These are phyloP conservation scores for Aspergillus diversus DNA, from an alignment of 495 filamentous ascomycete genomes.

Conservation along the genomic window DNA sequence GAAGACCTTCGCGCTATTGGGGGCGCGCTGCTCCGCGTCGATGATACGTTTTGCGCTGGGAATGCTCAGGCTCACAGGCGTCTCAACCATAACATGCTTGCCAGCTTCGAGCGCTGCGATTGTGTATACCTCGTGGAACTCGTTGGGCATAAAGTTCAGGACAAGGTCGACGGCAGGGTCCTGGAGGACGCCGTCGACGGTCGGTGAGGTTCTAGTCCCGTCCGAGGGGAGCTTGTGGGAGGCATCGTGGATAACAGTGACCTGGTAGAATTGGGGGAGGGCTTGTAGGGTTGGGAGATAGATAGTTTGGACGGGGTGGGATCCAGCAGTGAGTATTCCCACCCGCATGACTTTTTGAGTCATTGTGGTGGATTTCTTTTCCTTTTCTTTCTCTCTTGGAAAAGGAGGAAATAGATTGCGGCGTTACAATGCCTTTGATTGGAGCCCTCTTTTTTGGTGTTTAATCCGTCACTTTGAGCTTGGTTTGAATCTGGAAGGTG, in stretches of 20 bases:
- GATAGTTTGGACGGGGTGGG: constrained; percentile 50
- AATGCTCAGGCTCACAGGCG: constrained; percentile 52
- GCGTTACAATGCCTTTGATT: no score
- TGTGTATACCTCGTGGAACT: constrained; percentile 52
- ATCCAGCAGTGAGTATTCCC: constrained; percentile 52
- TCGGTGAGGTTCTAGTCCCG: constrained; percentile 14
- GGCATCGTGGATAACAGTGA: constrained; percentile 48
- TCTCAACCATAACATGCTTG: constrained; percentile 61
- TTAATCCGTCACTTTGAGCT: neutral
- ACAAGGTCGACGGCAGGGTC: constrained; percentile 49
- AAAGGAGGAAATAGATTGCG: no score
- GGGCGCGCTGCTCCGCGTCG: constrained; percentile 35
- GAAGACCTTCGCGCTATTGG: constrained; percentile 46
- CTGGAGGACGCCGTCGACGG: constrained; percentile 16
- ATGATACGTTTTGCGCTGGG: constrained; percentile 44
- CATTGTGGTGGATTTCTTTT: constrained; percentile 19
- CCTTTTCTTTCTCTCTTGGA: neutral
- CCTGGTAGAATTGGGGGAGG: constrained; percentile 42
- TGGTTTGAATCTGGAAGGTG: neutral
- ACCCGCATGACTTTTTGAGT: constrained; percentile 35
- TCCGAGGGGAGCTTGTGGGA: constrained; percentile 20
- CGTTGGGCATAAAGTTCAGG: constrained; percentile 54
- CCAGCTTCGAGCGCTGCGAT: constrained; percentile 51
- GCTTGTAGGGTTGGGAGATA: constrained; percentile 52
- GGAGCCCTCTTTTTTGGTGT: neutral